Conservation (phyloP, 2,329 filamentous ascomycete genomes). For the Nemania bipapillata region DNA sequence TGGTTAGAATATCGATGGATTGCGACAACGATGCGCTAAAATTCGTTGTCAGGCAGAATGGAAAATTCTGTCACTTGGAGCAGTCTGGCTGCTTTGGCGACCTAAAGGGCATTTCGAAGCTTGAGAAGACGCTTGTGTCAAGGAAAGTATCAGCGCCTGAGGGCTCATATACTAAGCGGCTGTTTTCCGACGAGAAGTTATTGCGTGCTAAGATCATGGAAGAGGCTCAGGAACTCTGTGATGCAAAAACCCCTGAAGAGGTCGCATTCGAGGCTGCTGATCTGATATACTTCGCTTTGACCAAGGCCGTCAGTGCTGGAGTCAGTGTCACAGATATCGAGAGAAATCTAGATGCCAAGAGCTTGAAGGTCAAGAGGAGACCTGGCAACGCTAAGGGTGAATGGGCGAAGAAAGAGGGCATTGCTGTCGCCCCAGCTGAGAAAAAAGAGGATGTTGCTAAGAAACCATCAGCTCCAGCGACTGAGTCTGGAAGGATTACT, state of each 20-base stretch:
- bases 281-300: conserved; percentile 92
- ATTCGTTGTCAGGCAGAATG: conserved; percentile 89
- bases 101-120: conserved; percentile 79
- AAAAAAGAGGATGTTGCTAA: conserved; percentile 53
- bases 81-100: conserved; percentile 93
- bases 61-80: conserved; percentile 92
- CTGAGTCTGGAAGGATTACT: conserved; percentile 67
- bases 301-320: conserved; percentile 85
- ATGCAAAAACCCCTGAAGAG: conserved; percentile 82
- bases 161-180: conserved; percentile 90
- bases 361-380: conserved; percentile 91
- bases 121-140: conserved; percentile 86
- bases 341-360: conserved; percentile 91
- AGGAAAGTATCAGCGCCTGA: conserved; percentile 84
- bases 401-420: conserved; percentile 85
- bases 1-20: conserved; percentile 85
- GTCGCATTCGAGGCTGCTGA: conserved; percentile 95
- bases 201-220: conserved; percentile 97
- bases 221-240: conserved; percentile 93
- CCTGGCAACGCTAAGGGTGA: conserved; percentile 93
- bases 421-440: conserved; percentile 56
- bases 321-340: conserved; percentile 91
- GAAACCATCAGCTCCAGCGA: conserved; percentile 54
- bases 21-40: conserved; percentile 93
- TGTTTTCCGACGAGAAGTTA: conserved; percentile 92